Evolutionary conservation across 306 rosid genomes (phyloP).

Genomic region (Elaeagnus macrophylla): DNA sequence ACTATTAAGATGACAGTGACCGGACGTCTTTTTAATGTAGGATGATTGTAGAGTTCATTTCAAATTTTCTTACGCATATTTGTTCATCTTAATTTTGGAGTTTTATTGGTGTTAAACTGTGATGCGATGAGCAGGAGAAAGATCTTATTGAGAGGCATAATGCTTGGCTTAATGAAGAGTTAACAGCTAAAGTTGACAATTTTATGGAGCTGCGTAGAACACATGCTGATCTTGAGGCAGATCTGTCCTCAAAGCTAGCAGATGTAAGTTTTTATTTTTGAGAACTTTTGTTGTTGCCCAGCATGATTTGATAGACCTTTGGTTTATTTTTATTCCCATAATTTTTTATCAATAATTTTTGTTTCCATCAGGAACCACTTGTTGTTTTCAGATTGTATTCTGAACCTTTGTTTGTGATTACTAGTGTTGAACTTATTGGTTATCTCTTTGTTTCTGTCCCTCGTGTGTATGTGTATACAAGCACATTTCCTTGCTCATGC

Average conservation of each 20-base stretch:
- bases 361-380: too few species aligned
- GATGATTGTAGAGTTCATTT: not conserved
- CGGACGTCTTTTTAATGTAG: not conserved
- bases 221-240: constrained; percentile 63
- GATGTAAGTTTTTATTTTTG: constrained; percentile 40
- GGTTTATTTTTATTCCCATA: too few species aligned
- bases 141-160: constrained; percentile 82
- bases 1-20: too few species aligned
- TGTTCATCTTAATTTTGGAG: constrained; percentile 1
- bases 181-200: constrained; percentile 60
- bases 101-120: not conserved
- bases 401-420: not conserved
- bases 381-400: constrained; percentile 3
- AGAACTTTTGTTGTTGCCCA: not conserved
- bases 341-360: too few species aligned
- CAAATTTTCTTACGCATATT: constrained; percentile 1
- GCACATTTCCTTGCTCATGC: not conserved
- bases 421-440: too few species aligned
- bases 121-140: constrained; percentile 62
- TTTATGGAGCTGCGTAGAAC: constrained; percentile 50
- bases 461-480: not conserved
- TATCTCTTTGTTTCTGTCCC: too few species aligned
- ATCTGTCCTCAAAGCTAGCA: constrained; percentile 53
- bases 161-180: constrained; percentile 74
- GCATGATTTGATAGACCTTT: too few species aligned